Evolutionary conservation across 1,284 basidiomycete species (phyloP).

Genomic region (Cutaneotrichosporon dermatis): DNA sequence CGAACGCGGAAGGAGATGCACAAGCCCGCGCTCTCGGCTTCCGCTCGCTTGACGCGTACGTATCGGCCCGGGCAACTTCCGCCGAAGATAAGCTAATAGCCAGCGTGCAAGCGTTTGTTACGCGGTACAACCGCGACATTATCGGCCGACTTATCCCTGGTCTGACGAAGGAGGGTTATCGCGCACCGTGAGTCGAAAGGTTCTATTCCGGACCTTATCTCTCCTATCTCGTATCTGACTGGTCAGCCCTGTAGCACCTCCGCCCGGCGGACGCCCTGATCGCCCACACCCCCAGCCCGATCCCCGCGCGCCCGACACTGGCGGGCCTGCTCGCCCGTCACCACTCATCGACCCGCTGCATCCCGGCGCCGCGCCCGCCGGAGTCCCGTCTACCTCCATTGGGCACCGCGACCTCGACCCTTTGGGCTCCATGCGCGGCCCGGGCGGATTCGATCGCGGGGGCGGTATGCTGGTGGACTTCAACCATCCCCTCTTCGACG

Average conservation of each 20-base stretch:
- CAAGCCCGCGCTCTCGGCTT: constrained; percentile 27
- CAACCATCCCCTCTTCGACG: constrained; percentile 53
- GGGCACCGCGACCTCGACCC: constrained; percentile 55
- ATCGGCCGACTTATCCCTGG: constrained; percentile 50
- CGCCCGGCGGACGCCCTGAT: constrained; percentile 5
- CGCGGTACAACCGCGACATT: constrained; percentile 46
- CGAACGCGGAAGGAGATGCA: background rate
- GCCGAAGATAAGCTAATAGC: constrained; percentile 5
- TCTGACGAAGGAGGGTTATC: constrained; percentile 45
- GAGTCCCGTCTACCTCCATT: constrained; percentile 43
- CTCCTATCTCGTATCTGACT: constrained; percentile 3
- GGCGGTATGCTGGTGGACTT: constrained; percentile 55
- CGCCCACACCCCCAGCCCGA: constrained; percentile 5
- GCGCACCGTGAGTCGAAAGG: constrained; percentile 32
- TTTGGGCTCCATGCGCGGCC: constrained; percentile 42
- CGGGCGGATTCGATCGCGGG: constrained; percentile 29
- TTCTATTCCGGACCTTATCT: background rate
- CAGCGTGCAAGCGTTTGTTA: constrained; percentile 47
- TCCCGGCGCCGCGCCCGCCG: constrained; percentile 5
- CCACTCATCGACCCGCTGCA: constrained; percentile 24
- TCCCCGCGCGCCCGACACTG: constrained; percentile 2
- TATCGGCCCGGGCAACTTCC: background rate
- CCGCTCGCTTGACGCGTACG: constrained; percentile 32
- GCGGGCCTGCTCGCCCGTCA: constrained; percentile 20
- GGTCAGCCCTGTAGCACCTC: background rate